These are phyloP conservation scores for Fusarium austroafricanum DNA, from an alignment of 2,329 filamentous ascomycete species.

Conservation along the genomic window DNA sequence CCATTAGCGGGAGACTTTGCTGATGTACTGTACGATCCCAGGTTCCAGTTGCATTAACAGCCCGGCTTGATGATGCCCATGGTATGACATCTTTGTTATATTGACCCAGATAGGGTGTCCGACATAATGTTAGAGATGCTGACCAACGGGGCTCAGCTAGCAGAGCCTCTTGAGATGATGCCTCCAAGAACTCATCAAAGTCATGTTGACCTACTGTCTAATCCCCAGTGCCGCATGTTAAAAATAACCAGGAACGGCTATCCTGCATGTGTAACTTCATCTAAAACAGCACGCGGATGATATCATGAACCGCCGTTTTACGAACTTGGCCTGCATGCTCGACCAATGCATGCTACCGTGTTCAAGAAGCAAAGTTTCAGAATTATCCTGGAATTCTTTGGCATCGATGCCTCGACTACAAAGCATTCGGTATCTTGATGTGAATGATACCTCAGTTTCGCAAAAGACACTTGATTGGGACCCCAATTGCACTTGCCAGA, in stretches of 20 bases:
- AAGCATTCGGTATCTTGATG: conserved; percentile 8
- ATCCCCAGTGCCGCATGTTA: conserved; percentile 13
- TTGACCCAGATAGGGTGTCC: not conserved
- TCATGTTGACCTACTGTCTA: conserved; percentile 10
- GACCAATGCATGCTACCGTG: conserved; percentile 36
- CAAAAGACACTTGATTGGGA: conserved; percentile 42
- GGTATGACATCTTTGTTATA: not conserved
- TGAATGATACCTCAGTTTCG: conserved; percentile 31
- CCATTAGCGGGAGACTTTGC: not conserved
- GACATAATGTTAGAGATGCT: not conserved
- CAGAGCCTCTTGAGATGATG: conserved; percentile 20
- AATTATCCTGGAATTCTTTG: conserved; percentile 6
- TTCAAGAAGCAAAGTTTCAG: conserved; percentile 32
- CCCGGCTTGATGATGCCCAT: not conserved
- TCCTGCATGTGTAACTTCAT: conserved; percentile 40
- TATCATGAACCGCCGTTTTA: conserved; percentile 36
- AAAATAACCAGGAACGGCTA: conserved; percentile 14
- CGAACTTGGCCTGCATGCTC: conserved; percentile 35
- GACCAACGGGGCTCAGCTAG: not conserved
- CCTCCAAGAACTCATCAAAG: not conserved
- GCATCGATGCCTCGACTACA: conserved; percentile 28
- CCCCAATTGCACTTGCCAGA: conserved; percentile 44
- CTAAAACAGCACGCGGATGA: conserved; percentile 38
- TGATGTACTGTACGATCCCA: not conserved
- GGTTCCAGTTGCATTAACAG: too few species aligned